Evolutionary conservation across 768 basidiomycete genomes (phyloP), one percentile per base, ranked within the genome.

Genomic region (Suillus subluteus): DNA sequence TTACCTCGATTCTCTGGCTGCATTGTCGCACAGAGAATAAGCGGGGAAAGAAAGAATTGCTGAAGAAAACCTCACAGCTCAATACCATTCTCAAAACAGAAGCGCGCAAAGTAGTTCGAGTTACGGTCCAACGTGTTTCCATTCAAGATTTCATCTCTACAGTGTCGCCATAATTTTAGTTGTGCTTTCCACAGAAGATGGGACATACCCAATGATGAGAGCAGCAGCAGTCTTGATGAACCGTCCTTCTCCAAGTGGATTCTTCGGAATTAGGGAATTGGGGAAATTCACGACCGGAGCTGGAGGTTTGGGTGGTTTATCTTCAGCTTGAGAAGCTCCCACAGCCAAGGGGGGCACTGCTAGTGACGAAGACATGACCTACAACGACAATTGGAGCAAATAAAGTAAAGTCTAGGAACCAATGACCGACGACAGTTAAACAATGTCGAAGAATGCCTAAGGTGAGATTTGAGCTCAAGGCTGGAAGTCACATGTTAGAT

Each of bases 61-160:
- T 62, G 38, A 13, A 61, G 32, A 23, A 9, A n/a, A 1, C 71
- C 81, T 70, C 81, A 94, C 90, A 96, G 76, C 67, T 94, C 87
- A 40, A 95, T 84, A 3, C 92, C 96, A 62, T 94, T 86, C 73
- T 96, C 91, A 74, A 98, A 98, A 73, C 92, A 92, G 74, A 88
- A 94, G 71, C 88, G 88, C 2, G 95, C 94, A 73, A 97, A 93
- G 79, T 88, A 92, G 75, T 95, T 87, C 2, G 91, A 92, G 79
- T 95, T 95, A 21, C 86, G 81, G 75, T 95, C 94, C 58, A 87
- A 84, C 0, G 93, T 95, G 83, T 95, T 95, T 50, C 95, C 96
- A 69, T 97, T 97, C 62, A 98, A 79, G 38, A 97, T 95, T 73
- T 97, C 95, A 77, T 96, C 94, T 11, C 94, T 95, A 23, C n/a